Conservation (phyloP, 805 yeast species). For the Zygosaccharomyces rouxii region DNA sequence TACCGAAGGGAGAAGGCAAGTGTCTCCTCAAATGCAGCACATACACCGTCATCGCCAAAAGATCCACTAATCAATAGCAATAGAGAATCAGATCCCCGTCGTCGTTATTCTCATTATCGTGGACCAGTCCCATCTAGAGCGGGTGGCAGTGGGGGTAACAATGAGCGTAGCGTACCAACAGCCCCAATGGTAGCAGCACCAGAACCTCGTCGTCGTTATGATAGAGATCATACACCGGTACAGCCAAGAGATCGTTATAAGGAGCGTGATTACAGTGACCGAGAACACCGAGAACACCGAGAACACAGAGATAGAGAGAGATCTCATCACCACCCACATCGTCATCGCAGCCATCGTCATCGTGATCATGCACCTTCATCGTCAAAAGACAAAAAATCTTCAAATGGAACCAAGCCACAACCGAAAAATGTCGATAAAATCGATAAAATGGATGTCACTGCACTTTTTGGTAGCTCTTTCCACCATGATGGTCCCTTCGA, state of each 20-base stretch:
- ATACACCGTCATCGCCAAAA: neutral
- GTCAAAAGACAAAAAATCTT: conserved; percentile 31
- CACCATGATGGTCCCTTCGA: conserved; percentile 99
- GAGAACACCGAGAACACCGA: conserved; percentile 13
- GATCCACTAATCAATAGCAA: conserved; percentile 7
- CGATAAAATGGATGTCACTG: conserved; percentile 94
- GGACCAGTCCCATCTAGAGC: conserved; percentile 12
- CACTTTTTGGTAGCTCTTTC: conserved; percentile 88
- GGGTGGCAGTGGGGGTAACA: conserved; percentile 8
- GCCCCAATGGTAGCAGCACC: conserved; percentile 7
- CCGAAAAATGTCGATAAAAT: conserved; percentile 85
- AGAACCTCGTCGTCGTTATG: conserved; percentile 20
- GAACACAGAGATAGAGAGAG: conserved; percentile 17
- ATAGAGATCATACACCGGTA: conserved; percentile 8
- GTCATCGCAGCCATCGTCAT: conserved; percentile 33
- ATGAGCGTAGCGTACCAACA: conserved; percentile 1
- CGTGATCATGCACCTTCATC: conserved; percentile 5
- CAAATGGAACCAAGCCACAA: conserved; percentile 41
- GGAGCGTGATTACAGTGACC: conserved; percentile 16
- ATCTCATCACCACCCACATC: conserved; percentile 21
- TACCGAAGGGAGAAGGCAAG: conserved; percentile 52
- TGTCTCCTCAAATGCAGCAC: conserved; percentile 6
- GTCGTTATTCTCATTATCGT: conserved; percentile 17
- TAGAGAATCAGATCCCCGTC: conserved; percentile 12
- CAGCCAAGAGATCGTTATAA: conserved; percentile 17